These are phyloP conservation scores for Testicularia cyperi DNA, from an alignment of 1,284 basidiomycete genomes.

Conservation along the genomic window DNA sequence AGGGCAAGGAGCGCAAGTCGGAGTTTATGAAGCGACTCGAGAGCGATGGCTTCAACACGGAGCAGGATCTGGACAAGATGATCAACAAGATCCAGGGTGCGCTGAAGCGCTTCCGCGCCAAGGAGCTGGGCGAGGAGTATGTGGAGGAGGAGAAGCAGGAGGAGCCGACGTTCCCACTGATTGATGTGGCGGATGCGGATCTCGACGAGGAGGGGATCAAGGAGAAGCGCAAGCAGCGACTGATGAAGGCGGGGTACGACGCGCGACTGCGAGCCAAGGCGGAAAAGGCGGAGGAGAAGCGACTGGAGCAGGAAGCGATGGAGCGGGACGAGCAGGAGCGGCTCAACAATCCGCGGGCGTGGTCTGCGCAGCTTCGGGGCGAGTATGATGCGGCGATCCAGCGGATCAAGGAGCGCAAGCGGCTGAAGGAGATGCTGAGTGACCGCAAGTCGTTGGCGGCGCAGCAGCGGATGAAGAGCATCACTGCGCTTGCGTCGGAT, in stretches of 20 bases:
- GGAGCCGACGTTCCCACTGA: slow-evolving; percentile 78
- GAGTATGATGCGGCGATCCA: slow-evolving; percentile 67
- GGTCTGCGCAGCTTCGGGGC: slow-evolving; percentile 43
- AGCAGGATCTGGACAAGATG: slow-evolving; percentile 68
- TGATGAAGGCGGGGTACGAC: slow-evolving; percentile 93
- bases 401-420: slow-evolving; percentile 80
- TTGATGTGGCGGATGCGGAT: slow-evolving; percentile 88
- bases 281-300: slow-evolving; percentile 79
- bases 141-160: slow-evolving; percentile 66
- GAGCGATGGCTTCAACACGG: slow-evolving; percentile 72
- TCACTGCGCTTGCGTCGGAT: slow-evolving; percentile 80
- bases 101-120: slow-evolving; percentile 71
- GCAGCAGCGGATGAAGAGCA: slow-evolving; percentile 95
- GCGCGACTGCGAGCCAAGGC: slow-evolving; percentile 80
- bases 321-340: slow-evolving; percentile 82
- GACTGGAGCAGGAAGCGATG: slow-evolving; percentile 66
- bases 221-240: slow-evolving; percentile 89
- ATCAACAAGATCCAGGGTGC: slow-evolving; percentile 76
- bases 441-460: slow-evolving; percentile 93
- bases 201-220: slow-evolving; percentile 89
- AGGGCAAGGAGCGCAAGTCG: slow-evolving; percentile 70
- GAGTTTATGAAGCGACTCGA: slow-evolving; percentile 69
- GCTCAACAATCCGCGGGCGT: slow-evolving; percentile 45
- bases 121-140: slow-evolving; percentile 66
- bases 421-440: slow-evolving; percentile 77